Evolutionary conservation across 768 basidiomycete species (phyloP).

Genomic region (Lactifluus subvellereus): DNA sequence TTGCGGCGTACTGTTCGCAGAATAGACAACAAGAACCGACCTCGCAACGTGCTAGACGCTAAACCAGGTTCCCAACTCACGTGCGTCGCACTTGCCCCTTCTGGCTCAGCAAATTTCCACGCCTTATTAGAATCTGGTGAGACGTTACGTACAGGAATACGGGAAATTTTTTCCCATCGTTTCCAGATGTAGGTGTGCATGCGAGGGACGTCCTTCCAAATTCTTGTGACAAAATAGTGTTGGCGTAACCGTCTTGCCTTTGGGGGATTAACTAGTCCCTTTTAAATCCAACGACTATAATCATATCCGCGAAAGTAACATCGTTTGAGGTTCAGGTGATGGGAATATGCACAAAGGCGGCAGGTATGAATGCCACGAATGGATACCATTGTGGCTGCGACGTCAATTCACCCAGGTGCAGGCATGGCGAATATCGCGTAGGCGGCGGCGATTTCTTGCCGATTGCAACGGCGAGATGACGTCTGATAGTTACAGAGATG

Average conservation of each 20-base stretch:
- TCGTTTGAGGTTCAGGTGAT: not conserved
- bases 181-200: not conserved
- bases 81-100: not conserved
- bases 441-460: not conserved
- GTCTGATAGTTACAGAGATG: not conserved
- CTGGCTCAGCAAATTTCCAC: not conserved
- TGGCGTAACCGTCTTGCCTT: slow-evolving; percentile 3
- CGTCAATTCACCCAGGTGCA: not conserved
- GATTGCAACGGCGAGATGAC: not conserved
- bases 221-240: not conserved
- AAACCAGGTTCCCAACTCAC: not conserved
- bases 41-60: slow-evolving; percentile 1
- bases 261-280: not conserved
- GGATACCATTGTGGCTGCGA: not conserved
- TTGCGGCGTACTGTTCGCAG: not conserved
- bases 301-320: not conserved
- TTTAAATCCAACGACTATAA: not conserved
- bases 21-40: not conserved
- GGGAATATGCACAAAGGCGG: not conserved
- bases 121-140: not conserved
- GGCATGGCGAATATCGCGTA: not conserved
- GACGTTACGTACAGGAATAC: slow-evolving; percentile 9
- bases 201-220: not conserved
- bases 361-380: not conserved
- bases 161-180: not conserved